Conservation (phyloP, 257 asterid genomes). For the Nicotiana tomentosiformis region DNA sequence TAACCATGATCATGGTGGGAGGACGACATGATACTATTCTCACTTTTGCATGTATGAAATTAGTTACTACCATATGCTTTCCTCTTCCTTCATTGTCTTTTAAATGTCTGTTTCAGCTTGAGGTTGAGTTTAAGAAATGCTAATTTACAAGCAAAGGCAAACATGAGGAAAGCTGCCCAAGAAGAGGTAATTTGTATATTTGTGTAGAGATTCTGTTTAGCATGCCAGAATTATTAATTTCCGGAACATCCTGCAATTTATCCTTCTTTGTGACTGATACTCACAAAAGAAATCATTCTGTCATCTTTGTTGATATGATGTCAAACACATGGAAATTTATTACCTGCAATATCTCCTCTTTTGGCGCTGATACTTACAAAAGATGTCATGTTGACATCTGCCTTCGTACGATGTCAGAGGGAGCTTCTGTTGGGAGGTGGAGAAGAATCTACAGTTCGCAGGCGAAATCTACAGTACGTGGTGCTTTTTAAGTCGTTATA, state of each 20-base stretch:
- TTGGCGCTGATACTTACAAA: background rate
- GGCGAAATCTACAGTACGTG: slow-evolving; percentile 82
- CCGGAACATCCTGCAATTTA: background rate
- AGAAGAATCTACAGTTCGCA: slow-evolving; percentile 83
- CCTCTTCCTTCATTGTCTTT: background rate
- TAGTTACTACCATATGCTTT: background rate
- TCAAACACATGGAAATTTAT: background rate
- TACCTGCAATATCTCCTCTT: background rate
- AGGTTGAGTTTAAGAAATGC: slow-evolving; percentile 66
- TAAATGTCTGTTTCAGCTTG: slow-evolving; percentile 39
- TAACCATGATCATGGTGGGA: background rate
- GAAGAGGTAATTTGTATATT: slow-evolving; percentile 53
- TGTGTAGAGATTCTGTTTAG: background rate
- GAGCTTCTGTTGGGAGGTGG: slow-evolving; percentile 97
- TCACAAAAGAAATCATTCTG: background rate
- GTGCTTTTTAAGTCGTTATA: background rate
- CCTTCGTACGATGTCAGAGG: slow-evolving; percentile 45
- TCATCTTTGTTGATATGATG: background rate
- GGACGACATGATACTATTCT: background rate
- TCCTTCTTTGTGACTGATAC: background rate
- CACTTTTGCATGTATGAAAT: background rate
- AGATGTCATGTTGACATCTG: slow-evolving; percentile 6
- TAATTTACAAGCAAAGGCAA: slow-evolving; percentile 84
- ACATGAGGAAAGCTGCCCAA: slow-evolving; percentile 74
- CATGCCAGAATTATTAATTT: background rate